Evolutionary conservation across 495 filamentous ascomycete species (phyloP), one percentile per base, ranked within the genome.

Genomic region (Talaromyces ruber): DNA sequence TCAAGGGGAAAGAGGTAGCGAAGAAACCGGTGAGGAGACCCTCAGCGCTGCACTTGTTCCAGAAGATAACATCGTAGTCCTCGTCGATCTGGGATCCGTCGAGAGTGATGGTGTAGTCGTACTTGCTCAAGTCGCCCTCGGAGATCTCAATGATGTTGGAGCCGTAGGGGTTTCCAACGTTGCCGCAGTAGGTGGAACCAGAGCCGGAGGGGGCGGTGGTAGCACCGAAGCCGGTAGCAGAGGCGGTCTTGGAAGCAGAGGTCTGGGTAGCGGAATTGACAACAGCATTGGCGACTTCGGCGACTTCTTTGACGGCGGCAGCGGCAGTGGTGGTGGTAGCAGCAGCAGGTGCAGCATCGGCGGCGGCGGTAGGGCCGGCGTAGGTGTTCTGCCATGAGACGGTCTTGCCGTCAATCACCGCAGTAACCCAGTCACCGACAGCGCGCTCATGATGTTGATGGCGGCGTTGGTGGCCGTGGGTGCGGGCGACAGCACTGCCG

Each of bases 371-470:
- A 18, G 59, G 43, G 59, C 59, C 59, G 39, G 39, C 59, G 16
- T 79, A 90, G 59, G 83, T 70, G 76, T 91, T 91, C 64, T 76
- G 72, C 86, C 86, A 91, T 14, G 81, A 81, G 34, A 79, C 78
- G 53, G 82, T 69, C 54, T 82, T 67, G 62, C 87, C 87, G 63
- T 88, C 74, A 62, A 91, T 89, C 50, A 79, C 83, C 54, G 84
- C 86, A 29, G 75, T 76, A 34, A 90, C 85, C 57, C 71, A 60
- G 52, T 76, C 73, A 58, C 77, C 76, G 11, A 79, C 71, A 50
- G 30, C 74, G 61, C 80, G 78, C 71, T 80, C 71, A 55, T 64
- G 64, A 68, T 73, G 72, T 50, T 69, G 66, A 61, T 80, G 76
- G 62, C 77, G 77, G 64, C 76, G 77, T 60, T 80, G 75, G 66